A percentile compares a stretch with the other conserved stretches of the same genome.
Evolutionary conservation across 1,284 basidiomycete genomes (phyloP).

Genomic region (Cryptococcus deneoformans): DNA sequence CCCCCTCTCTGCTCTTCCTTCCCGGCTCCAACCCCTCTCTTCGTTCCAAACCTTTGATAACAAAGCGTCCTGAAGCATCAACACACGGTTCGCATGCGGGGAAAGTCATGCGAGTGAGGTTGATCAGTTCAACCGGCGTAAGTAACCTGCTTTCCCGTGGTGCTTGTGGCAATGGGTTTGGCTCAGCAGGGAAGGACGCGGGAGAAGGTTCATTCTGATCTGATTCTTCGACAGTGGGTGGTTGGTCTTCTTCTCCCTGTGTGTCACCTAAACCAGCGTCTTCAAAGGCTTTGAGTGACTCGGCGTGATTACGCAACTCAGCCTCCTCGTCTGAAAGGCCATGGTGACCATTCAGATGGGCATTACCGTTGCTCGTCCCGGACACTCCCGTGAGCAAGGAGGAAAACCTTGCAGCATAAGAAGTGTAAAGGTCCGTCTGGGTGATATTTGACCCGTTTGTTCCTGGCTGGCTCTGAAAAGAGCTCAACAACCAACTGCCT

Average conservation of each 20-base stretch:
- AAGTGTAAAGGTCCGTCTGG: conserved; percentile 44
- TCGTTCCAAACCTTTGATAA: conserved; percentile 37
- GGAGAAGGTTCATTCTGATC: not conserved
- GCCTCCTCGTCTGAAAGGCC: not conserved
- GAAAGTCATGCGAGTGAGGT: conserved; percentile 42
- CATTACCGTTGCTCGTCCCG: not conserved
- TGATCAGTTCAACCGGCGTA: conserved; percentile 43
- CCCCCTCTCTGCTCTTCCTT: conserved; percentile 12
- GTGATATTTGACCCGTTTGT: conserved; percentile 19
- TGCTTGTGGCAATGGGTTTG: not conserved
- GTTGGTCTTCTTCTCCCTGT: not conserved
- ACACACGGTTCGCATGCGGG: conserved; percentile 34
- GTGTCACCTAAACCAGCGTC: conserved; percentile 7
- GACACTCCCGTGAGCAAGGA: conserved; percentile 7
- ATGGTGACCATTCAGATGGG: too few species aligned
- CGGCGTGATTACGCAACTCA: conserved; percentile 2
- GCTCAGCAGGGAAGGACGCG: not conserved
- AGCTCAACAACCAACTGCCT: conserved; percentile 39
- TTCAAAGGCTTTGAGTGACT: conserved; percentile 8
- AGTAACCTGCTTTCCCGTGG: conserved; percentile 28
- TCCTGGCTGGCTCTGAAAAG: conserved; percentile 32
- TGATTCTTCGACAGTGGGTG: not conserved
- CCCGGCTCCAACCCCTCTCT: conserved; percentile 33
- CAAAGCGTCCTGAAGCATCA: conserved; percentile 36
- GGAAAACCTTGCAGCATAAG: conserved; percentile 42